Evolutionary conservation across 768 basidiomycete genomes (phyloP).

Genomic region (Glaciozyma antarctica): DNA sequence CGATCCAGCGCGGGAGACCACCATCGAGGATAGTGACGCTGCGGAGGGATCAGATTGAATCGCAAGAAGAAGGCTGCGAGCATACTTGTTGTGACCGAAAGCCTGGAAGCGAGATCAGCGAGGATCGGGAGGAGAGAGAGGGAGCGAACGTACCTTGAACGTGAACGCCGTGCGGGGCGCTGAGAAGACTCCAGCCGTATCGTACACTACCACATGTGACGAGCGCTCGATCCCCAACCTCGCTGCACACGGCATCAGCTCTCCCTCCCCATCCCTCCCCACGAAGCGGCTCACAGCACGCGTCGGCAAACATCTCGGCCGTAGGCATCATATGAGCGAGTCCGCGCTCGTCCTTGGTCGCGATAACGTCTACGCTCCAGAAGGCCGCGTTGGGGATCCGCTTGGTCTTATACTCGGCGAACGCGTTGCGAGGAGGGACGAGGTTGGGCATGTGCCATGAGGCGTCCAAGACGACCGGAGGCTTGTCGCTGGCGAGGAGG

Average conservation of each 20-base stretch:
- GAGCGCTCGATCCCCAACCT: constrained; percentile 59
- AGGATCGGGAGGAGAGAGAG: not conserved
- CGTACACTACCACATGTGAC: constrained; percentile 83
- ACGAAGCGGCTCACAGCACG: not conserved
- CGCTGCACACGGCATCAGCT: constrained; percentile 55
- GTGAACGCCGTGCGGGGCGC: constrained; percentile 88
- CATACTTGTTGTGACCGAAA: constrained; percentile 61
- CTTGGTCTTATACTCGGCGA: constrained; percentile 51
- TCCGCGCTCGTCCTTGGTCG: constrained; percentile 59
- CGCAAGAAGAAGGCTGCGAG: too few relatives aligned
- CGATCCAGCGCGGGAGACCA: constrained; percentile 53
- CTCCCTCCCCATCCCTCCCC: constrained; percentile 9
- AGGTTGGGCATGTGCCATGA: constrained; percentile 91
- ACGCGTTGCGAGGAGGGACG: constrained; percentile 52
- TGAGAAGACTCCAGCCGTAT: constrained; percentile 81
- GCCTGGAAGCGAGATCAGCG: constrained; percentile 39
- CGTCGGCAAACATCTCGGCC: not conserved
- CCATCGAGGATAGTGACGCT: constrained; percentile 83
- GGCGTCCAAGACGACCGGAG: constrained; percentile 50
- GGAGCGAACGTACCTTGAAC: constrained; percentile 50
- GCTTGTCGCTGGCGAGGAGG: too few relatives aligned
- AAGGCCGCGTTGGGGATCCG: constrained; percentile 10
- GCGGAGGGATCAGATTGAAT: too few relatives aligned
- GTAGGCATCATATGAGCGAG: constrained; percentile 93
- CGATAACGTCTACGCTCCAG: constrained; percentile 24